A percentile compares a stretch with the other conserved stretches of the same genome.
Evolutionary conservation across 1,284 basidiomycete genomes (phyloP).

Genomic region (Pseudozyma sp.): DNA sequence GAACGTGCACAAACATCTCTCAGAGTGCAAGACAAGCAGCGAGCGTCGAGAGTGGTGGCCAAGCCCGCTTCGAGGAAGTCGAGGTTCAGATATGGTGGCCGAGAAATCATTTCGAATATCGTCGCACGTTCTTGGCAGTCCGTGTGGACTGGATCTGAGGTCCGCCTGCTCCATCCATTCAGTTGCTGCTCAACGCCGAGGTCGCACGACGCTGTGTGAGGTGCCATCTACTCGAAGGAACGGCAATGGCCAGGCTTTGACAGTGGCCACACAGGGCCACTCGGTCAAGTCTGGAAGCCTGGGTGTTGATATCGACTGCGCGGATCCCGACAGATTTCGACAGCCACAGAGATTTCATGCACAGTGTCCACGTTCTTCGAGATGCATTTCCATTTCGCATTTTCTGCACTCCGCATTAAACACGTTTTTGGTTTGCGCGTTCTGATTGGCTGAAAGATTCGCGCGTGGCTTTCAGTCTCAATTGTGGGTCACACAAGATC

Average conservation of each 20-base stretch:
- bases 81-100: neutral
- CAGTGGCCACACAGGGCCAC: neutral
- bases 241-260: neutral
- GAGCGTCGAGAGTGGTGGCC: neutral
- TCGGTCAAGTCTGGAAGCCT: conserved; percentile 3
- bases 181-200: neutral
- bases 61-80: too few species aligned
- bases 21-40: neutral
- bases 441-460: conserved; percentile 24
- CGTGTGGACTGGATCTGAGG: neutral
- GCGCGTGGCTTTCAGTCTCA: neutral
- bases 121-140: conserved; percentile 8
- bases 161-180: neutral
- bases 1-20: conserved; percentile 24
- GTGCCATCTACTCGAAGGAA: too few species aligned
- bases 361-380: conserved; percentile 37
- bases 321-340: conserved; percentile 11
- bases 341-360: conserved; percentile 21
- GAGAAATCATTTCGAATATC: neutral
- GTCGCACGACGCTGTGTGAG: conserved; percentile 1
- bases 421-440: conserved; percentile 19
- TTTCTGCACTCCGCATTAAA: conserved; percentile 31
- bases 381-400: neutral
- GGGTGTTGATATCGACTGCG: conserved; percentile 7
- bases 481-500: neutral